Percentiles rank a stretch among this genome's conserved stretches.
Evolutionary conservation across 2,329 filamentous ascomycete genomes (phyloP).

Genomic region (Neophaeococcomyces mojaviensis): DNA sequence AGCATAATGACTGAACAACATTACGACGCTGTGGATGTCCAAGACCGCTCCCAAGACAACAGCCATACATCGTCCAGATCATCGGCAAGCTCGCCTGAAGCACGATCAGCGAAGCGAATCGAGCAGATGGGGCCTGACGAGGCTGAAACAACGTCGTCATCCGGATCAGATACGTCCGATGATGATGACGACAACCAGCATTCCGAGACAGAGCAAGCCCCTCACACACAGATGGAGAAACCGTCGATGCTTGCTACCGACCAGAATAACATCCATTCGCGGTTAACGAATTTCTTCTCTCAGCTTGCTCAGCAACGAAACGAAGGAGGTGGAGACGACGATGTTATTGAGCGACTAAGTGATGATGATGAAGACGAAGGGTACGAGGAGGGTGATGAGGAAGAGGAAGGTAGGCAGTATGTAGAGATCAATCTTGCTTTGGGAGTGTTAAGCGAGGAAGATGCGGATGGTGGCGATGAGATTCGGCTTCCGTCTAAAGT

Average conservation of each 20-base stretch:
- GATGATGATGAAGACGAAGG: background rate
- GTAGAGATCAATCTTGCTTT: constrained; percentile 41
- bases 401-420: constrained; percentile 30
- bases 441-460: constrained; percentile 37
- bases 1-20: too few species aligned
- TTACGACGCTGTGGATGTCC: too few species aligned
- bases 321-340: background rate
- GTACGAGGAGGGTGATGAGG: constrained; percentile 5
- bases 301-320: constrained; percentile 1
- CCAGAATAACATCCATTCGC: background rate
- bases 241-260: too few species aligned
- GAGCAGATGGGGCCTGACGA: too few species aligned
- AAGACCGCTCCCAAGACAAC: too few species aligned
- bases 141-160: too few species aligned
- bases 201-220: background rate
- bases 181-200: too few species aligned
- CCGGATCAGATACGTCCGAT: too few species aligned
- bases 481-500: background rate
- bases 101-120: too few species aligned
- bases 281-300: constrained; percentile 1
- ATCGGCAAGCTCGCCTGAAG: too few species aligned
- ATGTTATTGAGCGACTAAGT: background rate
- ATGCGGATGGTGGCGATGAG: constrained; percentile 2
- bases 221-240: too few species aligned
- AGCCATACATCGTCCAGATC: too few species aligned